These are phyloP conservation scores for Arthrinium phaeospermum DNA, from an alignment of 2,329 filamentous ascomycete species.

Conservation along the genomic window DNA sequence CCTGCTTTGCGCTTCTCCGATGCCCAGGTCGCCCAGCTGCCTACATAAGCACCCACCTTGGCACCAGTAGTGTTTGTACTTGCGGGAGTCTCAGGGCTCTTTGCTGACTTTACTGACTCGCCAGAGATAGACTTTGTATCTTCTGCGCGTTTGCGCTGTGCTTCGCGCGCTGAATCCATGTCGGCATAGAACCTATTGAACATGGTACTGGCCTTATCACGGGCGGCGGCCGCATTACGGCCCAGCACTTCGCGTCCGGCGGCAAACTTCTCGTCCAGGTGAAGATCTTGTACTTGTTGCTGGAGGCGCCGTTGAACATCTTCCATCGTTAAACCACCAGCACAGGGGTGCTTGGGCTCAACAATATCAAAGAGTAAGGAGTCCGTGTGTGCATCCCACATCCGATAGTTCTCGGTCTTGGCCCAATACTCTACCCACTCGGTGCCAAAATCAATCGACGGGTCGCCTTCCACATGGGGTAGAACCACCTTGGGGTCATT, in stretches of 20 bases:
- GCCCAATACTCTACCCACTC: conserved; percentile 91
- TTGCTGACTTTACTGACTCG: conserved; percentile 34
- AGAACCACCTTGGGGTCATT: conserved; percentile 66
- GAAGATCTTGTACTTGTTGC: conserved; percentile 91
- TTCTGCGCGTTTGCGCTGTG: conserved; percentile 68
- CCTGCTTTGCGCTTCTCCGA: conserved; percentile 74
- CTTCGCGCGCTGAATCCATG: conserved; percentile 80
- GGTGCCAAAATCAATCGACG: conserved; percentile 78
- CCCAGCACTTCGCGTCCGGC: conserved; percentile 84
- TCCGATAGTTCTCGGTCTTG: conserved; percentile 85
- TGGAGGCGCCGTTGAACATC: conserved; percentile 90
- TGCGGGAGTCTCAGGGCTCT: conserved; percentile 46
- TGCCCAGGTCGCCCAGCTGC: conserved; percentile 73
- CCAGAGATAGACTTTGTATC: conserved; percentile 49
- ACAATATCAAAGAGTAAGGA: conserved; percentile 92
- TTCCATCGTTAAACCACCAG: conserved; percentile 89
- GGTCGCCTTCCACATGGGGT: conserved; percentile 78
- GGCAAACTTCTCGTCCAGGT: conserved; percentile 88
- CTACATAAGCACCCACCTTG: conserved; percentile 68
- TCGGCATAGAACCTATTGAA: conserved; percentile 91
- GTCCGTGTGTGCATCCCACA: conserved; percentile 83
- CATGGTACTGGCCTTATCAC: conserved; percentile 84
- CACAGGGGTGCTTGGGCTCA: conserved; percentile 90
- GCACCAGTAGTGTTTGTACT: conserved; percentile 55
- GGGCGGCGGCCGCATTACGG: conserved; percentile 86